A percentile compares a stretch with the other conserved stretches of the same genome.
Conservation (phyloP, 1,284 basidiomycete genomes). For the Singerocomus rubriflavus region DNA sequence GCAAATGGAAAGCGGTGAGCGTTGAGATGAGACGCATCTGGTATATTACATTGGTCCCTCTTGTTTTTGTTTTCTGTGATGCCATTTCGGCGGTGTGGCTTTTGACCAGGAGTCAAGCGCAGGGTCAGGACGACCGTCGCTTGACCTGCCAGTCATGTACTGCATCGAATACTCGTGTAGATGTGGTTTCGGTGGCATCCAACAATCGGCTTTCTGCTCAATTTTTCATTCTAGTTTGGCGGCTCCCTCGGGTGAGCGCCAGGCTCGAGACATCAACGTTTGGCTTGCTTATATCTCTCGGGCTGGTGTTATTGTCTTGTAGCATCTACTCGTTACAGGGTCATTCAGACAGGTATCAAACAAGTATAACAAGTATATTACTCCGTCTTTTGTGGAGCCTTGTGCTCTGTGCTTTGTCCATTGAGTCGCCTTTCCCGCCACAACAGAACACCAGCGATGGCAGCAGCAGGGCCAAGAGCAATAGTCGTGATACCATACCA, state of each 20-base stretch:
- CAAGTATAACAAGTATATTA: not conserved
- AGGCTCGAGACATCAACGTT: no score
- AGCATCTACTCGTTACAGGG: not conserved
- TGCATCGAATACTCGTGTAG: no score
- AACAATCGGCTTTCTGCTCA: no score
- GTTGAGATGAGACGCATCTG: not conserved
- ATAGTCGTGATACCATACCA: conserved; percentile 39
- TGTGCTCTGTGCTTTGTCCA: not conserved
- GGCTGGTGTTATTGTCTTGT: not conserved
- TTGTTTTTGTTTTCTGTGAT: conserved; percentile 12
- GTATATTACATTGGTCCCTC: not conserved
- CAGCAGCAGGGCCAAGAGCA: conserved; percentile 43
- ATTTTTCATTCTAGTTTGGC: no score
- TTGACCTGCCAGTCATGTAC: no score
- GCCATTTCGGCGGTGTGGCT: not conserved
- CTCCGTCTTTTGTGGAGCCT: conserved; percentile 3
- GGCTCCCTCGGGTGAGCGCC: no score
- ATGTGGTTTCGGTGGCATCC: no score
- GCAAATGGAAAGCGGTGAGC: conserved; percentile 41
- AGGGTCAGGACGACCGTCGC: no score
- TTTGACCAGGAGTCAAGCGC: no score
- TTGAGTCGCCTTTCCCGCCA: conserved; percentile 41
- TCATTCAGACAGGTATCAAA: not conserved
- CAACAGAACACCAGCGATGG: conserved; percentile 38
- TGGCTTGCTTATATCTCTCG: no score